Evolutionary conservation across 257 asterid genomes (phyloP).

Genomic region (Forsythia viridissima): DNA sequence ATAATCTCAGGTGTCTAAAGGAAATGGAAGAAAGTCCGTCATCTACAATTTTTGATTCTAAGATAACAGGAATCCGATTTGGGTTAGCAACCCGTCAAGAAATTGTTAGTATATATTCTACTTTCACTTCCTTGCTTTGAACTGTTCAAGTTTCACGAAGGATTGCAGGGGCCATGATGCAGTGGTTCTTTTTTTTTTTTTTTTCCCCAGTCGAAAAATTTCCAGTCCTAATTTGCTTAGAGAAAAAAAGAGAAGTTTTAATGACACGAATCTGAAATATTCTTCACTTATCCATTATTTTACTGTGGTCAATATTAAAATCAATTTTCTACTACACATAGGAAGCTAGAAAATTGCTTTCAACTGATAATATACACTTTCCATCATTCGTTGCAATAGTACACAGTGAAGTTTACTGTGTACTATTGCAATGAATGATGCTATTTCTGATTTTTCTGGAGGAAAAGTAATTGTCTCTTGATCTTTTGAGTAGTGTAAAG

Average conservation of each 20-base stretch:
- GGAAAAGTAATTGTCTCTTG: slow-evolving; percentile 15
- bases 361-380: slow-evolving; percentile 4
- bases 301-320: slow-evolving; percentile 2
- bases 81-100: slow-evolving; percentile 81
- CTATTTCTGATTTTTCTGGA: neutral
- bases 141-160: neutral
- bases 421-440: neutral
- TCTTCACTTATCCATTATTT: slow-evolving; percentile 4
- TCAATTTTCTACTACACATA: neutral
- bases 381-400: too few relatives aligned
- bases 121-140: slow-evolving; percentile 19
- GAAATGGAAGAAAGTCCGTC: slow-evolving; percentile 66
- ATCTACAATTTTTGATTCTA: slow-evolving; percentile 45
- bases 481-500: slow-evolving; percentile 61
- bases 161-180: neutral
- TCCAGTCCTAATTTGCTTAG: neutral
- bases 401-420: neutral
- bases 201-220: slow-evolving; percentile 3
- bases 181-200: slow-evolving; percentile 13
- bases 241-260: neutral
- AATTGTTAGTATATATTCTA: slow-evolving; percentile 57
- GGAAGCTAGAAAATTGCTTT: neutral
- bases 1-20: slow-evolving; percentile 30
- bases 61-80: slow-evolving; percentile 59
- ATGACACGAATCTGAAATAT: slow-evolving; percentile 7